Percentiles rank a stretch among this genome's conserved stretches.
phyloP scores from a whole-genome alignment of 139 green algal genomes.

The Asterochloris sp. region DNA sequence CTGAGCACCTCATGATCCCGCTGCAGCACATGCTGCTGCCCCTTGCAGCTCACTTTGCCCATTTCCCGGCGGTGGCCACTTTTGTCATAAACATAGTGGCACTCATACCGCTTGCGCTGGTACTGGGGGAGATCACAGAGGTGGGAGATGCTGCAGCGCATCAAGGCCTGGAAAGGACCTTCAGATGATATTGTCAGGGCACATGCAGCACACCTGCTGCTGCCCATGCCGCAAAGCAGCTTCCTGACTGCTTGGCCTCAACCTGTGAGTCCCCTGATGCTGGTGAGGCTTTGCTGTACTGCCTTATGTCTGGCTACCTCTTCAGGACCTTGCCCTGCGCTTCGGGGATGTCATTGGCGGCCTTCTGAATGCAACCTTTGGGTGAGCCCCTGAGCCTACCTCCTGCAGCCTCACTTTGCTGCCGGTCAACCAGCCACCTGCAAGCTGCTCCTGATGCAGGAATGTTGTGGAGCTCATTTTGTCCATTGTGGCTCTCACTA shows the following conservation, averaged over 20 bases:
- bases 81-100: slow-evolving; percentile 60
- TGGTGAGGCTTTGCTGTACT: no score
- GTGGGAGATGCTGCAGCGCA: slow-evolving; percentile 24
- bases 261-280: no score
- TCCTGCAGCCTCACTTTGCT: background rate
- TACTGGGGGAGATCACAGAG: slow-evolving; percentile 86
- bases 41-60: background rate
- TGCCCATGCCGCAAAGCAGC: no score
- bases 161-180: no score
- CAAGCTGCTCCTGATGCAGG: slow-evolving; percentile 19
- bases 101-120: slow-evolving; percentile 76
- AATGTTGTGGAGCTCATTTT: slow-evolving; percentile 95
- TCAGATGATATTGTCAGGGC: no score
- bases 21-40: background rate
- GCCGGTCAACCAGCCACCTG: background rate
- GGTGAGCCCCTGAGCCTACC: slow-evolving; percentile 3
- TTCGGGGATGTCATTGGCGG: slow-evolving; percentile 51
- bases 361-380: slow-evolving; percentile 87
- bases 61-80: background rate
- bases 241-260: no score
- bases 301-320: no score
- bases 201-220: no score
- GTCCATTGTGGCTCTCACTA: slow-evolving; percentile 59
- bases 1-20: background rate
- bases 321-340: slow-evolving; percentile 52